Conservation (phyloP, 371 early-diverging fungal genomes). For the Globomyces sp. region DNA sequence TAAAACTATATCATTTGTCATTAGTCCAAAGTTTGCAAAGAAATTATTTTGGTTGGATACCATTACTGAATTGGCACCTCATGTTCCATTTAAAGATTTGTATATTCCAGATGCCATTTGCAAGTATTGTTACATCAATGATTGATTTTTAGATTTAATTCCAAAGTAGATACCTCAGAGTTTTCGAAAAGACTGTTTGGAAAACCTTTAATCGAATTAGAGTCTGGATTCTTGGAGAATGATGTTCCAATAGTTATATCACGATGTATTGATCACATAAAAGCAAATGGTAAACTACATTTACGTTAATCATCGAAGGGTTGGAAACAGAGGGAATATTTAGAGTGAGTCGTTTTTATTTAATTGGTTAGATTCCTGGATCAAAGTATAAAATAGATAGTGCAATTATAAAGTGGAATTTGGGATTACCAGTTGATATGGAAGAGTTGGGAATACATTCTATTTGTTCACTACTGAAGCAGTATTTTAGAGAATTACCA, state of each 20-base stretch:
- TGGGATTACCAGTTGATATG: conserved; percentile 43
- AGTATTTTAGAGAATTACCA: conserved; percentile 83
- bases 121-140: background rate
- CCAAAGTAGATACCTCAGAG: background rate
- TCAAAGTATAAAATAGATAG: conserved; percentile 51
- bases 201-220: too few relatives aligned
- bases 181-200: too few relatives aligned
- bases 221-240: too few relatives aligned
- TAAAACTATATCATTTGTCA: conserved; percentile 57
- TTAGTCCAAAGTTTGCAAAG: conserved; percentile 88
- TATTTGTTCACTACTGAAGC: conserved; percentile 79
- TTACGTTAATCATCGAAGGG: conserved; percentile 40
- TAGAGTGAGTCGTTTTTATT: conserved; percentile 31
- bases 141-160: background rate
- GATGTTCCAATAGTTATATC: too few relatives aligned
- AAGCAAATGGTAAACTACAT: background rate
- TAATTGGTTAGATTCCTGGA: conserved; percentile 53
- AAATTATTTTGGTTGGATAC: conserved; percentile 79
- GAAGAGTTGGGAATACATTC: conserved; percentile 68
- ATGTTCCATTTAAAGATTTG: conserved; percentile 69
- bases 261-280: background rate
- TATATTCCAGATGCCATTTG: conserved; percentile 73
- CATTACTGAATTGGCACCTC: conserved; percentile 63
- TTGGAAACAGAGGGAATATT: conserved; percentile 85
- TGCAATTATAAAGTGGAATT: background rate